Percentiles rank a stretch among this genome's conserved stretches.
phyloP scores from a whole-genome alignment of 345 rosid genomes.

The Psidium friedrichsthalianum region DNA sequence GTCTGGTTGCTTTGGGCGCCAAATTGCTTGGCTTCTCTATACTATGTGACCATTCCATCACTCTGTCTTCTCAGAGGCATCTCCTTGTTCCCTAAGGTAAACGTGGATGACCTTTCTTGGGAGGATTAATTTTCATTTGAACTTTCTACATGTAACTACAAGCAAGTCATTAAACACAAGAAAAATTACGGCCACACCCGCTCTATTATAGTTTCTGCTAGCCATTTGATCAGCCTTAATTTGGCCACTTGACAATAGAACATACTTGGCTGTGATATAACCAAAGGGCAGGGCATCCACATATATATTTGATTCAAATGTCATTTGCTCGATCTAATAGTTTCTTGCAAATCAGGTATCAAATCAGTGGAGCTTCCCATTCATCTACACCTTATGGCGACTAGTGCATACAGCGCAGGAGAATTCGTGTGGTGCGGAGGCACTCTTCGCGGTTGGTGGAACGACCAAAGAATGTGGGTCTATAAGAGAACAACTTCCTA shows the following conservation, averaged over 20 bases:
- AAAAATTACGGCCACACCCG: background rate
- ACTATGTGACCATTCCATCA: slow-evolving; percentile 30
- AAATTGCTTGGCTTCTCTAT: slow-evolving; percentile 16
- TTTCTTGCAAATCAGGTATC: slow-evolving; percentile 6
- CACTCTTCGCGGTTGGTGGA: slow-evolving; percentile 31
- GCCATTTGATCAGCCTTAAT: background rate
- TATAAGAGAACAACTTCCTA: slow-evolving; percentile 31
- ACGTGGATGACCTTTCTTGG: background rate
- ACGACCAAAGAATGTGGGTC: slow-evolving; percentile 29
- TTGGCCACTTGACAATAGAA: background rate
- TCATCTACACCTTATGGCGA: slow-evolving; percentile 15
- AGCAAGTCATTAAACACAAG: background rate
- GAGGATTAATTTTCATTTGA: too few relatives aligned
- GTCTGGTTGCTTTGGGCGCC: slow-evolving; percentile 15
- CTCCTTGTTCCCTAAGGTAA: slow-evolving; percentile 28
- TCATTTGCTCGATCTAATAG: background rate
- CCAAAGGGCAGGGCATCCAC: background rate
- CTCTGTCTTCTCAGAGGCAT: slow-evolving; percentile 21
- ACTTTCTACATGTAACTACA: too few relatives aligned
- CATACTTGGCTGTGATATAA: background rate
- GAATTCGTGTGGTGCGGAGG: slow-evolving; percentile 22
- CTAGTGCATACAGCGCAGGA: slow-evolving; percentile 8
- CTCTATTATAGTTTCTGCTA: background rate
- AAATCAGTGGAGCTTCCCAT: slow-evolving; percentile 26
- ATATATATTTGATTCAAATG: background rate